These are phyloP conservation scores for Yamadazyma philogaea DNA, from an alignment of 805 yeast genomes.

Conservation along the genomic window DNA sequence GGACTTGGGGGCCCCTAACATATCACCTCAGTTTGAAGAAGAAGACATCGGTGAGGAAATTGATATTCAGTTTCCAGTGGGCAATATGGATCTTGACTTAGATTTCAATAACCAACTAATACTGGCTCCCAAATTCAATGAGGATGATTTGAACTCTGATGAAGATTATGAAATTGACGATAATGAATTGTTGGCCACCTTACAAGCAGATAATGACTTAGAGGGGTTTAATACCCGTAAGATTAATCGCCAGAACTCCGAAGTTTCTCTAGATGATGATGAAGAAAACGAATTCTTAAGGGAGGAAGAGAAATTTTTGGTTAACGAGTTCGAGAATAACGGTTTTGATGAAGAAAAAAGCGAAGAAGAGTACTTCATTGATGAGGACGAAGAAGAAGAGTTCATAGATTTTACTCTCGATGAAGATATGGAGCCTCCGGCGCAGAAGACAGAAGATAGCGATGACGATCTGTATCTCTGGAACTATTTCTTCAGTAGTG, in stretches of 20 bases:
- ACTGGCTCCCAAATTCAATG: slow-evolving; percentile 52
- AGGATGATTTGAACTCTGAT: slow-evolving; percentile 50
- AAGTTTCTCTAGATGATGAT: slow-evolving; percentile 32
- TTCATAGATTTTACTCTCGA: slow-evolving; percentile 36
- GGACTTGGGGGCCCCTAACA: slow-evolving; percentile 1
- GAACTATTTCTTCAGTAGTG: slow-evolving; percentile 64
- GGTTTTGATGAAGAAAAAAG: slow-evolving; percentile 44
- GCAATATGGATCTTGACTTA: slow-evolving; percentile 9
- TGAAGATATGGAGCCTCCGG: slow-evolving; percentile 4
- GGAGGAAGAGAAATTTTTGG: slow-evolving; percentile 45
- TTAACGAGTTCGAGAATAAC: slow-evolving; percentile 44
- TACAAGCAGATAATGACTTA: slow-evolving; percentile 45
- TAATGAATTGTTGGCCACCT: slow-evolving; percentile 43
- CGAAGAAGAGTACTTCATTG: slow-evolving; percentile 19
- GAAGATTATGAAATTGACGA: slow-evolving; percentile 63
- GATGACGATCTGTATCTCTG: slow-evolving; percentile 71
- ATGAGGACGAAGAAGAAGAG: slow-evolving; percentile 39
- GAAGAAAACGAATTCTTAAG: slow-evolving; percentile 37
- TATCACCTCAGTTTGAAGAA: slow-evolving; percentile 21
- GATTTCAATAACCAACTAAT: slow-evolving; percentile 20
- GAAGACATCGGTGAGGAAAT: slow-evolving; percentile 64
- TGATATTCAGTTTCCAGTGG: slow-evolving; percentile 6
- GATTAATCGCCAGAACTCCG: slow-evolving; percentile 24
- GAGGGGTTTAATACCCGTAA: slow-evolving; percentile 31
- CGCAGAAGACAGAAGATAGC: slow-evolving; percentile 14